phyloP scores from a whole-genome alignment of 768 basidiomycete species.

The Myochromella boudieri region DNA sequence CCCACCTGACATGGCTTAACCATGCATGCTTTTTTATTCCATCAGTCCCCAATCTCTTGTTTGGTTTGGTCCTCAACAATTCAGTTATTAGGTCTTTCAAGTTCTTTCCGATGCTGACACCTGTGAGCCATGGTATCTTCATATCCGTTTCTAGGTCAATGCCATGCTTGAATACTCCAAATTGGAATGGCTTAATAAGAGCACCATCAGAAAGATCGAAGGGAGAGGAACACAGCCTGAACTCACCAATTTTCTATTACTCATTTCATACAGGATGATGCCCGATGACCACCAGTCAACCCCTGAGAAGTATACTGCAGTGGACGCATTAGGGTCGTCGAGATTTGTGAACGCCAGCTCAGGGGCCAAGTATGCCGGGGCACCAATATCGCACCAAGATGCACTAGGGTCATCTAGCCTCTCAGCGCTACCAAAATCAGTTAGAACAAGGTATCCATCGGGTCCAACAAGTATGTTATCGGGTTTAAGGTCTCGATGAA shows the following conservation, averaged over 20 bases:
- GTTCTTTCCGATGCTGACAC: conserved; percentile 33
- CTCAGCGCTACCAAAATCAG: conserved; percentile 51
- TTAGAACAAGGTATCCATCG: conserved; percentile 54
- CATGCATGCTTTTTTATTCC: conserved; percentile 44
- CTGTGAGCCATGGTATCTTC: conserved; percentile 38
- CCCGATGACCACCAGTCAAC: conserved; percentile 62
- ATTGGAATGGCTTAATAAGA: conserved; percentile 17
- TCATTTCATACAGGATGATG: conserved; percentile 52
- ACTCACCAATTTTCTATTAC: conserved; percentile 33
- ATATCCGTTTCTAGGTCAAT: conserved; percentile 25
- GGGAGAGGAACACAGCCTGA: conserved; percentile 16
- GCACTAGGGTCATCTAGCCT: conserved; percentile 19
- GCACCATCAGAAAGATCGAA: neutral
- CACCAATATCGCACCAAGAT: conserved; percentile 40
- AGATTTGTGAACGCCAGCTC: conserved; percentile 31
- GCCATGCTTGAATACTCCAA: conserved; percentile 21
- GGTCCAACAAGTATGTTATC: conserved; percentile 55
- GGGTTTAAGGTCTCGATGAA: conserved; percentile 59
- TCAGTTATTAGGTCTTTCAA: conserved; percentile 41
- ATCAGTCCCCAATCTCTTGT: conserved; percentile 37
- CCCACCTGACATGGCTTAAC: conserved; percentile 48
- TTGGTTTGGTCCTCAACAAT: conserved; percentile 37
- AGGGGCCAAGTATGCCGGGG: conserved; percentile 49
- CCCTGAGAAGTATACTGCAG: conserved; percentile 20
- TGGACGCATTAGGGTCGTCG: no score